Evolutionary conservation across 1,284 basidiomycete genomes (phyloP).

Genomic region (Tilletiopsis washingtonensis): DNA sequence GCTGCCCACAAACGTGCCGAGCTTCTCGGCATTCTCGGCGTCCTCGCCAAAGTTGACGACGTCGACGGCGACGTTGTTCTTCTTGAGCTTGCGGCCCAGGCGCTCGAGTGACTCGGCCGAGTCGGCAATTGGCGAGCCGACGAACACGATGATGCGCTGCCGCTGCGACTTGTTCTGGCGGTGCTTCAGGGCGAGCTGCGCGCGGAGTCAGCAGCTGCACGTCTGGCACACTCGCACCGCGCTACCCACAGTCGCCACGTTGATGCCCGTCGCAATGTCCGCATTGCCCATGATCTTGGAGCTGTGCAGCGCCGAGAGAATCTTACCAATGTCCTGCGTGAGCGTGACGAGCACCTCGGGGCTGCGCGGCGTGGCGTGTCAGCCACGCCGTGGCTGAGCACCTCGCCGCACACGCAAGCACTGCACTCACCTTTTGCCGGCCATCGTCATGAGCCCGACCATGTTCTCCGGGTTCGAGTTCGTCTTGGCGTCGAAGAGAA

Average conservation of each 20-base stretch:
- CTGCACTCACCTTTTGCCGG: conserved; percentile 50
- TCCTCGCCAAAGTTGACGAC: conserved; percentile 65
- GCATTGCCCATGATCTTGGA: conserved; percentile 68
- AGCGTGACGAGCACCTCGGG: conserved; percentile 93
- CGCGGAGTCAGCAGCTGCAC: no score
- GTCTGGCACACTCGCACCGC: background rate
- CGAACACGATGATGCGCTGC: conserved; percentile 87
- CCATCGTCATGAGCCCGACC: conserved; percentile 96
- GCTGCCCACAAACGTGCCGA: conserved; percentile 69
- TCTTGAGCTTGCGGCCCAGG: conserved; percentile 94
- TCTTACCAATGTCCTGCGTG: conserved; percentile 87
- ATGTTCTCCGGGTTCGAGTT: conserved; percentile 90
- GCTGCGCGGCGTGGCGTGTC: no score
- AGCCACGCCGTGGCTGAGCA: no score
- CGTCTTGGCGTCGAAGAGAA: conserved; percentile 85
- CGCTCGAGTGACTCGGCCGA: conserved; percentile 52
- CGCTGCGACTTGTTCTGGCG: conserved; percentile 96
- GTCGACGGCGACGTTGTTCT: conserved; percentile 97
- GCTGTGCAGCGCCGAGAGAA: conserved; percentile 69
- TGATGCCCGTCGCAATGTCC: conserved; percentile 80
- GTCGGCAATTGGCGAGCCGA: conserved; percentile 63
- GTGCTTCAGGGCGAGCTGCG: conserved; percentile 80
- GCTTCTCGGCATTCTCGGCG: conserved; percentile 55
- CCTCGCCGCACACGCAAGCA: no score
- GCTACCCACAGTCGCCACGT: conserved; percentile 63